phyloP scores from a whole-genome alignment of 345 rosid species.

The Nasturtium officinale region DNA sequence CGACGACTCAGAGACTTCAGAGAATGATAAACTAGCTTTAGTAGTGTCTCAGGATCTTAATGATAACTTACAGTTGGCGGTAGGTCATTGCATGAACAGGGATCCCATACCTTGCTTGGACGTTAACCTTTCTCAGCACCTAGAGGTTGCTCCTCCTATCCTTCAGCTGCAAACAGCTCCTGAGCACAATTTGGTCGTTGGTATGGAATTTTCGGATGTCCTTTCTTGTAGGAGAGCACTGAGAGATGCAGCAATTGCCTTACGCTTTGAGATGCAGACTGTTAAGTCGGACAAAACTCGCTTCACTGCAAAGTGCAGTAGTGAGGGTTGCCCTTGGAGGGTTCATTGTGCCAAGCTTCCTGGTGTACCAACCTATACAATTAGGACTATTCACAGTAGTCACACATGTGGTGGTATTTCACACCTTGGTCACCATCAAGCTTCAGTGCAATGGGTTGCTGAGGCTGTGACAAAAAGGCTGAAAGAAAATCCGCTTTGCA shows the following conservation, averaged over 20 bases:
- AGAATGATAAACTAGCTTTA: conserved; percentile 37
- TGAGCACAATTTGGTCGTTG: conserved; percentile 62
- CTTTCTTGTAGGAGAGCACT: conserved; percentile 89
- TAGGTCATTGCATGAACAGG: conserved; percentile 62
- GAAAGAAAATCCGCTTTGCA: conserved; percentile 82
- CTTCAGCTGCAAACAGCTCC: conserved; percentile 60
- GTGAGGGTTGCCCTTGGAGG: conserved; percentile 93
- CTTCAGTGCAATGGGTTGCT: conserved; percentile 99
- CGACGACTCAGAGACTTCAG: conserved; percentile 34
- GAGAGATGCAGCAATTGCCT: conserved; percentile 94
- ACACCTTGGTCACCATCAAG: conserved; percentile 98
- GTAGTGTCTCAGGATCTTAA: conserved; percentile 33
- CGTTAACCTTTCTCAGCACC: conserved; percentile 47
- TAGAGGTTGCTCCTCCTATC: conserved; percentile 51
- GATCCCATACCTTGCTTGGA: conserved; percentile 47
- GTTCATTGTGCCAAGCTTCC: conserved; percentile 97
- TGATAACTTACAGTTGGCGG: conserved; percentile 50
- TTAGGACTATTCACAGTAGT: conserved; percentile 80
- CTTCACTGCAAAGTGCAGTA: conserved; percentile 91
- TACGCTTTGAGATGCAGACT: conserved; percentile 96
- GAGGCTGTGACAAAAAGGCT: conserved; percentile 80
- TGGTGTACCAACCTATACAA: conserved; percentile 90
- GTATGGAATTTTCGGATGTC: conserved; percentile 96
- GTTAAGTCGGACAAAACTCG: conserved; percentile 95
- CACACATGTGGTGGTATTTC: conserved; percentile 88